A percentile compares a stretch with the other conserved stretches of the same genome.
These are phyloP conservation scores for Abeoforma whisleri DNA, from an alignment of 78 protist genomes.

Conservation along the genomic window DNA sequence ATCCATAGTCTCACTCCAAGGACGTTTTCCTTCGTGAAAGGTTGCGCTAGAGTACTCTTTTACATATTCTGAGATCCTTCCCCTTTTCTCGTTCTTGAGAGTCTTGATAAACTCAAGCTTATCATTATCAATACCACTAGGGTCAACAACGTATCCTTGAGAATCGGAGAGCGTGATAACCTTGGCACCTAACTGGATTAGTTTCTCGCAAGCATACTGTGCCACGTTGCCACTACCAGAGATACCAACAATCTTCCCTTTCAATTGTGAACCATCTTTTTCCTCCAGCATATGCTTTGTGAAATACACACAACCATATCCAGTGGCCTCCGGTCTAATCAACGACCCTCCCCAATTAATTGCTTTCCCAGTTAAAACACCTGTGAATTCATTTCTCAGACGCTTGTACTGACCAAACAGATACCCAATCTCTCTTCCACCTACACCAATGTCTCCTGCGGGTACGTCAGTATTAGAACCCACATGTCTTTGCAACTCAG, in stretches of 20 bases:
- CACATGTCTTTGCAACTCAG: conserved; percentile 52
- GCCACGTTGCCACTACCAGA: conserved; percentile 71
- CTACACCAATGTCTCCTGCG: conserved; percentile 76
- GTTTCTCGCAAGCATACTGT: conserved; percentile 37
- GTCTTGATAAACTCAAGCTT: neutral
- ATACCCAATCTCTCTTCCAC: conserved; percentile 66
- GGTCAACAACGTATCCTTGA: neutral
- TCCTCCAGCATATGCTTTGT: conserved; percentile 14
- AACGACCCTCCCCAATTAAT: conserved; percentile 55
- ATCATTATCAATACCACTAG: conserved; percentile 1
- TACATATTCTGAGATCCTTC: too few species aligned
- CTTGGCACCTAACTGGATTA: conserved; percentile 46
- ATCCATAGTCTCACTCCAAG: conserved; percentile 48
- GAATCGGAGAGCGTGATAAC: conserved; percentile 49
- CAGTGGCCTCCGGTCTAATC: conserved; percentile 73
- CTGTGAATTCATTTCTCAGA: conserved; percentile 14
- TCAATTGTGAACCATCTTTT: neutral
- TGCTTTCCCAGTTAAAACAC: conserved; percentile 66
- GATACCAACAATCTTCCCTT: conserved; percentile 39
- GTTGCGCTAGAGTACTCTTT: neutral
- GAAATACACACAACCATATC: conserved; percentile 64
- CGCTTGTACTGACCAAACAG: conserved; percentile 55
- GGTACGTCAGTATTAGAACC: conserved; percentile 66
- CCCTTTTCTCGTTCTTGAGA: too few species aligned
- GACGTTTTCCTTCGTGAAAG: conserved; percentile 37